Base-by-base conservation (phyloP, 805 yeast species). In the Zygotorulaspora florentina region DNA sequence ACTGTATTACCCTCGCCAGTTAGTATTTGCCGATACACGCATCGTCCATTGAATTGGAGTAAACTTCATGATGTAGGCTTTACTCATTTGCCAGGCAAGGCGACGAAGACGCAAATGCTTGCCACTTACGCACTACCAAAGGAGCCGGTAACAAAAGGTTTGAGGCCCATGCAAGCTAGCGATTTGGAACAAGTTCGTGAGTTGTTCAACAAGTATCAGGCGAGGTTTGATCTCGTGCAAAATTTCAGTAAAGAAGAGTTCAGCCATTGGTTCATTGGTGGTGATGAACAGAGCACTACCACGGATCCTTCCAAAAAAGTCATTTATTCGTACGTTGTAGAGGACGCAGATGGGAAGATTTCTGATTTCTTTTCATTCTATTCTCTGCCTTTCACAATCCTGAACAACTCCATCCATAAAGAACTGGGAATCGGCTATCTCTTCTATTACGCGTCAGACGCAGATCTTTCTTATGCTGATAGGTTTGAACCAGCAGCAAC, bases 361-460 rank as follows among this genome's bases (percentile, higher is more conserved):
- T 82, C 96, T 9, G 99, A 93, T 66, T 87, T 90, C 64, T 78
- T 87, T 61, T 87, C 96, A 8, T 93, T 86, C 68, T 93, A 89
- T 63, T 75, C 89, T 39, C 73, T 93, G 37, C 97, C 97, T 37
- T 87, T 89, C 67, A 79, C 89, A 0, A 93, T 93, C 6, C 70
- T 93, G 53, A 70, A 81, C 52, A 80, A 85, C 57, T 66, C 79
- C 2, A 61, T 71, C 29, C 85, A 87, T 63, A 71, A 77, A 37
- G 80, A 81, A 45, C 66, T 93, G 51, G 88, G 88, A 2, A 84
- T 90, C 44, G 96, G 97, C 1, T 93, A 93, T 61, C 68, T 88
- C 50, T 93, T 78, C 67, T 91, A 93, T 68, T 91, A 91, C 61
- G 97, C 95, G 1, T 74, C 95, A 0, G 84, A 84, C 43, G 72